Percentiles rank a stretch among this genome's conserved stretches.
Evolutionary conservation across 495 filamentous ascomycete species (phyloP).

Genomic region (Daldinia caldariorum): DNA sequence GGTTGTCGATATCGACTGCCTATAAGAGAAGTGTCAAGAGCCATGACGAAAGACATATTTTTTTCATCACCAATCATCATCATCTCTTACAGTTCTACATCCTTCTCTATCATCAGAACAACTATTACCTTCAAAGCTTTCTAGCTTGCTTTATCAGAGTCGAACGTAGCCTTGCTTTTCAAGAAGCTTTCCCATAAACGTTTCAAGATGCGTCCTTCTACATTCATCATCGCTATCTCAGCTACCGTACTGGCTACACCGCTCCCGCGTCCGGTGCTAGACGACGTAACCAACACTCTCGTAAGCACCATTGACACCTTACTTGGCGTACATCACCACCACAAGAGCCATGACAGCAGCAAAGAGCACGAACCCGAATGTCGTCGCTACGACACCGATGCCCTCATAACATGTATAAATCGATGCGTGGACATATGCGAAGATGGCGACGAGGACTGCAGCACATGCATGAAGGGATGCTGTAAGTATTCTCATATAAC

Average conservation of each 20-base stretch:
- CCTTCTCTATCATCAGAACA: background rate
- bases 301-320: slow-evolving; percentile 4
- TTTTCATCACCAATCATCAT: slow-evolving; percentile 10
- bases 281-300: slow-evolving; percentile 12
- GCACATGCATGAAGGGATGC: slow-evolving; percentile 30
- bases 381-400: background rate
- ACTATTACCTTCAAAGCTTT: background rate
- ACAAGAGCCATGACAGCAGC: background rate
- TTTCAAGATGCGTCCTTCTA: slow-evolving; percentile 26
- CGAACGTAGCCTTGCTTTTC: background rate
- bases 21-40: slow-evolving; percentile 23
- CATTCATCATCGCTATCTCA: slow-evolving; percentile 26
- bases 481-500: slow-evolving; percentile 15
- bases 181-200: background rate
- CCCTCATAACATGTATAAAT: slow-evolving; percentile 19
- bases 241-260: slow-evolving; percentile 25
- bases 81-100: background rate
- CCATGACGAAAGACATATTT: slow-evolving; percentile 1
- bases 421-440: slow-evolving; percentile 18
- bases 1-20: background rate
- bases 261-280: slow-evolving; percentile 6
- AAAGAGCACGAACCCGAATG: slow-evolving; percentile 3
- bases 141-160: background rate
- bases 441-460: slow-evolving; percentile 6
- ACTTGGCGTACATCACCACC: slow-evolving; percentile 6